Evolutionary conservation across 768 basidiomycete genomes (phyloP), one percentile per base, ranked within the genome.

Genomic region (Lentinus brumalis): DNA sequence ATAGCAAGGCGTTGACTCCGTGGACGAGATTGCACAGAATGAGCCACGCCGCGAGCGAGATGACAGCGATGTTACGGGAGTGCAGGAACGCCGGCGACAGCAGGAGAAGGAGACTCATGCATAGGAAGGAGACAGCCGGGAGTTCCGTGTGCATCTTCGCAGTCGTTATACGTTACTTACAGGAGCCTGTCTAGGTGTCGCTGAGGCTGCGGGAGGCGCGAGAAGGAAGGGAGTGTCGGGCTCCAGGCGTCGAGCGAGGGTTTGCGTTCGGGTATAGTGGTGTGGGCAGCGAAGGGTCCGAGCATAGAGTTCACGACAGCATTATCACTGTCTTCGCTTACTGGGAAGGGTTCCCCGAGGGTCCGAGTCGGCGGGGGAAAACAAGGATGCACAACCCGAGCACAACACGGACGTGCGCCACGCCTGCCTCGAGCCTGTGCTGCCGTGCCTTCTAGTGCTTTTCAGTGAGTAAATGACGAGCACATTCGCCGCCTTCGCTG

Each of bases 1-100:
- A 94, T 5, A 87, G 66, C 32, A 88, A 65, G 4, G 84, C 74
- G 69, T 93, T 84, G 46, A 89, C 73, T 1, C 79, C 74, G 54
- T 71, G 71, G 7, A 77, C 67, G 16, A 79, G 21, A 53, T 70
- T 75, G n/a, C 66, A 63, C 26, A 71, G 59, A 41, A 70, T 35
- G 10, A 76, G 63, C 75, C 75, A 76, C n/a, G 53, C 64, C n/a
- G 70, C 67, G 38, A 74, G 64, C 21, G 73, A 67, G 29, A 73
- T 31, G 29, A 71, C 70, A 12, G 71, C 69, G 52, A 73, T 57
- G 56, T 74, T 75, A 42, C 73, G 66, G 12, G 74, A 31, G 53
- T 55, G 53, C 12, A 55, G 26, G 30, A 30, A 55, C 4, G 32
- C 29, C 8, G 53, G 53, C 15, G 53, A 55, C 53, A 75, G 59